Conservation (phyloP, 202 grass and related monocot genomes). For the Panicum hallii region DNA sequence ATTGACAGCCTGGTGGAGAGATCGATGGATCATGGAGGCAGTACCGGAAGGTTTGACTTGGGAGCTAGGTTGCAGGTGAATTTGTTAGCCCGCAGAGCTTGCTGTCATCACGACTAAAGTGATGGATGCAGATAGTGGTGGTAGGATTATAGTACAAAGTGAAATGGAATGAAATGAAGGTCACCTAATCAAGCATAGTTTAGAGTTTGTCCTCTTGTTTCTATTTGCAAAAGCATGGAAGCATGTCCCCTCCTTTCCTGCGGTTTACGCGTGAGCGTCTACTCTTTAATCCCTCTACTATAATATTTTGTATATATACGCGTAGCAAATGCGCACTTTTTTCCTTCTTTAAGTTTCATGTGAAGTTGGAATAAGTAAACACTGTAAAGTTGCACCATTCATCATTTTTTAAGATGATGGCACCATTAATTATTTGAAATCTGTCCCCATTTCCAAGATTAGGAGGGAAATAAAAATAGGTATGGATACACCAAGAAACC, state of each 20-base stretch:
- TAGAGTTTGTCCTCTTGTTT: constrained; percentile 43
- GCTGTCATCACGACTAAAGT: background rate
- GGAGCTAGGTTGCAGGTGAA: background rate
- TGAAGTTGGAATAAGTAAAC: background rate
- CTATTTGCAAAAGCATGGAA: constrained; percentile 63
- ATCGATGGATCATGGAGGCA: constrained; percentile 36
- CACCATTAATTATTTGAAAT: background rate
- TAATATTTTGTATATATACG: background rate
- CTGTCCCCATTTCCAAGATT: background rate
- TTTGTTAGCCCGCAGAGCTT: background rate
- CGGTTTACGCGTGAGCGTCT: constrained; percentile 52
- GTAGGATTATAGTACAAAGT: constrained; percentile 37
- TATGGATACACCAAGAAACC: background rate
- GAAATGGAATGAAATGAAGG: constrained; percentile 29
- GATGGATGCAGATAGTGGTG: constrained; percentile 32
- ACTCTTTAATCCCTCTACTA: constrained; percentile 8
- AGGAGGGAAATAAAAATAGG: background rate
- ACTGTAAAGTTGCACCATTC: background rate
- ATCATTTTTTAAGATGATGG: background rate
- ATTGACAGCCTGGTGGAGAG: constrained; percentile 54
- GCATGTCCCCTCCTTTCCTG: constrained; percentile 62
- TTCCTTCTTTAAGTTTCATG: background rate
- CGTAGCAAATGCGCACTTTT: background rate
- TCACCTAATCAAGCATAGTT: constrained; percentile 55
- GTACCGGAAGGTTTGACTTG: constrained; percentile 47